Base-by-base conservation (phyloP, 768 basidiomycete genomes). In the Lactifluus subvellereus region DNA sequence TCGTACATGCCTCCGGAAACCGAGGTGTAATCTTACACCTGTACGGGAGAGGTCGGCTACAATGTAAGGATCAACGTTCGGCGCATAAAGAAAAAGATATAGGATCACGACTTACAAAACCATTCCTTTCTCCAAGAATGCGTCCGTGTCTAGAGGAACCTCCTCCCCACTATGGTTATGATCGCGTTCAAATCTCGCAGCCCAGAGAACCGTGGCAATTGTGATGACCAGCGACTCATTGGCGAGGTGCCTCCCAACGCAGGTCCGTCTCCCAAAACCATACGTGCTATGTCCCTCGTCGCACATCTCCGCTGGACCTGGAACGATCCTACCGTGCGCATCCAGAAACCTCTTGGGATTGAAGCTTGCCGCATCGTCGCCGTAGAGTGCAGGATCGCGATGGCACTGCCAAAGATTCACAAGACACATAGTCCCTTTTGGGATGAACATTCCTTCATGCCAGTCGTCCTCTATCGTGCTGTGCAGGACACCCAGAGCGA, bases 371-470 rank as follows among this genome's bases (percentile, higher is more conserved):
- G 64, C 61, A 61, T 69, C 67, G 9, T 53, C 22, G 18, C 60
- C 65, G 38, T 61, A 69, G 2, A 51, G 6, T 18, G 35, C 53
- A 20, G 54, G 32, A 32, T 60, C 43, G 8, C 48, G 37, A 18
- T 59, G 43, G 35, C 42, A 27, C 18, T 49, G 50, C 57, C 66
- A 62, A 7, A 58, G 37, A 42, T 75, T 75, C 6, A 65, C 68
- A 22, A 75, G 56, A 32, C 76, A 67, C 3, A 74, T 67, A 1
- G 75, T 73, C 16, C 74, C 76, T 37, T 69, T 72, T 1, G 77
- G 76, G 27, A 78, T 75, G 54, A 70, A 63, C 57, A 50, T 49
- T 16, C 38, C 57, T n/a, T 51, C 57, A 40, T 59, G 50, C 57
- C 57, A 59, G 11, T 73, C 71, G 43, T 75, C 74, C 54, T 65